These are phyloP conservation scores for Trifolium pratense DNA, from an alignment of 306 rosid species.

Conservation along the genomic window DNA sequence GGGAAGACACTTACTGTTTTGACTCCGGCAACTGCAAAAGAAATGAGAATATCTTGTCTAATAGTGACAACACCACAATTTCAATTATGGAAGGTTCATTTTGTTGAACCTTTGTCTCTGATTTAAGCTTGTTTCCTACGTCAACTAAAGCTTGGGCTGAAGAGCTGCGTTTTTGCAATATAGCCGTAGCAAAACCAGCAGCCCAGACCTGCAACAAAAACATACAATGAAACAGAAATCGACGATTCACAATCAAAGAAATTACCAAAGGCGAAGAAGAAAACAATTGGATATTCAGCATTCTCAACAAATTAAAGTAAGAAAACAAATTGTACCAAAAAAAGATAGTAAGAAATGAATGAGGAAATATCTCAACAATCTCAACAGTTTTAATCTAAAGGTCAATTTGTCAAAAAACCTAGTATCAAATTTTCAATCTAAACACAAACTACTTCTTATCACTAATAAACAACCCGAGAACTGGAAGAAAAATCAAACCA, in stretches of 20 bases:
- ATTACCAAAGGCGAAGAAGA: slow-evolving; percentile 21
- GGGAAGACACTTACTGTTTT: slow-evolving; percentile 54
- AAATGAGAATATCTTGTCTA: slow-evolving; percentile 72
- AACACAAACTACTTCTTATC: too few relatives aligned
- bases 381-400: too few relatives aligned
- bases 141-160: slow-evolving; percentile 39
- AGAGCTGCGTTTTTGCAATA: slow-evolving; percentile 71
- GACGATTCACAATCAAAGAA: not conserved
- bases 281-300: too few relatives aligned
- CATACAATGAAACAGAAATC: not conserved
- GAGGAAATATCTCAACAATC: too few relatives aligned
- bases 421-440: too few relatives aligned
- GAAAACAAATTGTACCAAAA: too few relatives aligned
- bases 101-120: slow-evolving; percentile 50
- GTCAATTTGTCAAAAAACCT: too few relatives aligned
- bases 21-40: slow-evolving; percentile 65
- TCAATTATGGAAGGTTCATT: slow-evolving; percentile 55
- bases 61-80: slow-evolving; percentile 52
- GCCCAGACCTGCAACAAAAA: slow-evolving; percentile 78
- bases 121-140: slow-evolving; percentile 36
- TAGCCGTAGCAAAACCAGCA: slow-evolving; percentile 83
- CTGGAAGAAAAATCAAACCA: not conserved
- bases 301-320: too few relatives aligned
- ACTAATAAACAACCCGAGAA: too few relatives aligned
- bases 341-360: too few relatives aligned